A percentile compares a stretch with the other conserved stretches of the same genome.
phyloP scores from a whole-genome alignment of 108 stramenopile genomes.

The Epithemia pelagica region DNA sequence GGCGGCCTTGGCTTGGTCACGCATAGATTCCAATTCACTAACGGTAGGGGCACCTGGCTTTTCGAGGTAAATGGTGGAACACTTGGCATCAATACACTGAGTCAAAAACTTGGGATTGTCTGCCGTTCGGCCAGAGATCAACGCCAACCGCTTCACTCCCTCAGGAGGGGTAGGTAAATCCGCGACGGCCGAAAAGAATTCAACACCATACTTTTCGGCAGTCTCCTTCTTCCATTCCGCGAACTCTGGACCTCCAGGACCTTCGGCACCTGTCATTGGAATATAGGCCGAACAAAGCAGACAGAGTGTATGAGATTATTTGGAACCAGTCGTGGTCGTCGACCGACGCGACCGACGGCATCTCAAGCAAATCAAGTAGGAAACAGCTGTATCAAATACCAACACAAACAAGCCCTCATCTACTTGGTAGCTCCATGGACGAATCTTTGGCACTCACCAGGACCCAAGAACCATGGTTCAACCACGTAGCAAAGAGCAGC shows the following conservation, averaged over 20 bases:
- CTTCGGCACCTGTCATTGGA: conserved; percentile 31
- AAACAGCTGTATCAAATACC: no score
- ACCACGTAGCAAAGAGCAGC: conserved; percentile 81
- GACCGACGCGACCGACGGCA: no score
- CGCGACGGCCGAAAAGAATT: conserved; percentile 58
- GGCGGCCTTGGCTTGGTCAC: conserved; percentile 61
- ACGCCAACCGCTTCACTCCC: conserved; percentile 69
- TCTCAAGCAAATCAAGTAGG: no score
- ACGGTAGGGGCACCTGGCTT: conserved; percentile 92
- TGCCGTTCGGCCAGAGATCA: conserved; percentile 83
- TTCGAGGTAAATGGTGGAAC: conserved; percentile 68
- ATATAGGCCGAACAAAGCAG: background rate
- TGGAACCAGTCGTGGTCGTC: no score
- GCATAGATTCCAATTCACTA: conserved; percentile 63
- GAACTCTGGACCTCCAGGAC: conserved; percentile 84
- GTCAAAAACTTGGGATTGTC: conserved; percentile 79
- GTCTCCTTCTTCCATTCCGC: conserved; percentile 54
- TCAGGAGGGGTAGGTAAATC: conserved; percentile 67
- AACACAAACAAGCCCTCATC: no score
- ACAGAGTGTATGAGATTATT: conserved; percentile 2
- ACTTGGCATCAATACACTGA: conserved; percentile 43
- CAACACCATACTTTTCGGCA: conserved; percentile 52
- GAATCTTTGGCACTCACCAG: no score
- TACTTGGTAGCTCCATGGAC: no score
- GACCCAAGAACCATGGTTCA: conserved; percentile 89